phyloP scores from a whole-genome alignment of 2,329 filamentous ascomycete genomes.

The Exophiala oligosperma region DNA sequence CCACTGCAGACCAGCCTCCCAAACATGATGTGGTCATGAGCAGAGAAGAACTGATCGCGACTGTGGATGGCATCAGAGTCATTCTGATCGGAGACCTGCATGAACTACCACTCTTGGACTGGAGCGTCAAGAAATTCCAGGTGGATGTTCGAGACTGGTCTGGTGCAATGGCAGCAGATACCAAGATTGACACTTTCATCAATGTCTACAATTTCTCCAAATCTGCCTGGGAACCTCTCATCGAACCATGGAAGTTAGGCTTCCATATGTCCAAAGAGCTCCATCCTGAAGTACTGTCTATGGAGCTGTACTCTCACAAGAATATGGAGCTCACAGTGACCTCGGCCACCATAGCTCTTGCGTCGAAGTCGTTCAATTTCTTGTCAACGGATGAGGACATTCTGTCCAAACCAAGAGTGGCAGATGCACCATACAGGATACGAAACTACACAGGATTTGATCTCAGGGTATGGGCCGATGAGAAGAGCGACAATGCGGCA shows the following conservation, averaged over 20 bases:
- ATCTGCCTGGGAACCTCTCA: conserved; percentile 93
- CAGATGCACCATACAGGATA: conserved; percentile 89
- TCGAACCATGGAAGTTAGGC: conserved; percentile 96
- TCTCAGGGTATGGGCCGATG: conserved; percentile 78
- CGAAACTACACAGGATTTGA: conserved; percentile 96
- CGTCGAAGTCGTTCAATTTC: conserved; percentile 90
- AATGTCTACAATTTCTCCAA: conserved; percentile 99
- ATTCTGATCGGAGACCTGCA: conserved; percentile 95
- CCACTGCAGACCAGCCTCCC: conserved; percentile 41
- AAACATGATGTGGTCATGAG: conserved; percentile 57
- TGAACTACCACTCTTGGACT: conserved; percentile 90
- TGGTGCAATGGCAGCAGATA: conserved; percentile 79
- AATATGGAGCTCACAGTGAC: conserved; percentile 90
- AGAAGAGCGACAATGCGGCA: conserved; percentile 65
- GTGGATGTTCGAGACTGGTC: conserved; percentile 90
- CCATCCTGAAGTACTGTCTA: conserved; percentile 71
- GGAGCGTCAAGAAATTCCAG: conserved; percentile 87
- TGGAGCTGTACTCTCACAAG: conserved; percentile 87
- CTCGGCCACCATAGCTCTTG: conserved; percentile 87
- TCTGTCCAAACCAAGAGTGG: conserved; percentile 85
- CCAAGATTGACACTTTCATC: conserved; percentile 87
- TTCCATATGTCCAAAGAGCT: conserved; percentile 81
- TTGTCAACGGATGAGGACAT: conserved; percentile 86
- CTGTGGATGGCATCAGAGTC: conserved; percentile 83
- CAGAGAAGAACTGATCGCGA: conserved; percentile 80